phyloP scores from a whole-genome alignment of 805 yeast genomes.

The Scheffersomyces amazonensis region DNA sequence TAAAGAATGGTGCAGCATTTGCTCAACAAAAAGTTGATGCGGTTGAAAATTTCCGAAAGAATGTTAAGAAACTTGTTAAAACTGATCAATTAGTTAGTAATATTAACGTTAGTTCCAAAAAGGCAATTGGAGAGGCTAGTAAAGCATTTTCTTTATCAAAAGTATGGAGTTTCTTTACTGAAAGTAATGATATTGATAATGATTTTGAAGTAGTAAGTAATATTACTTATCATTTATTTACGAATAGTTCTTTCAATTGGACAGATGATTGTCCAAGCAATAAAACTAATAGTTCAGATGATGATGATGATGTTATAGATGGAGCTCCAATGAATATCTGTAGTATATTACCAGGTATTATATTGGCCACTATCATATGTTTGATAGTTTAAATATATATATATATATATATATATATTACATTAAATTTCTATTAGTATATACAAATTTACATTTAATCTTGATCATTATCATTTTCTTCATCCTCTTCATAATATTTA shows the following conservation, averaged over 20 bases:
- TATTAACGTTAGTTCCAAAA: background rate
- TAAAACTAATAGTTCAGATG: background rate
- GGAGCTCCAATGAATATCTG: background rate
- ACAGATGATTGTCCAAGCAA: background rate
- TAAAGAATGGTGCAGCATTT: background rate
- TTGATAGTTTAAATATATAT: background rate
- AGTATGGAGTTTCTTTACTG: no score
- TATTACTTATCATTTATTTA: no score
- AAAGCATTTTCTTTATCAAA: background rate
- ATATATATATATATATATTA: background rate
- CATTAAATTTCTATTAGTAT: no score
- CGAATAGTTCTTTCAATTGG: no score
- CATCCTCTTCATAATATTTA: slow-evolving; percentile 51
- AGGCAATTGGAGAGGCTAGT: background rate
- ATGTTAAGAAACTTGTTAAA: background rate
- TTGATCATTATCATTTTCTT: slow-evolving; percentile 2
- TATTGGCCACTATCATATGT: background rate
- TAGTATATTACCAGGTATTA: background rate
- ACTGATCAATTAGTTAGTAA: slow-evolving; percentile 1
- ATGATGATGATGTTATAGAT: background rate
- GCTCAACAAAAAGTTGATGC: background rate
- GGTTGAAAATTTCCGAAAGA: background rate
- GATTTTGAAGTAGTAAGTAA: background rate
- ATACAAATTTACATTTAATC: background rate
- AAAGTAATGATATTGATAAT: background rate